phyloP scores from a whole-genome alignment of 2,329 filamentous ascomycete genomes.

The Alternaria tenuissima region DNA sequence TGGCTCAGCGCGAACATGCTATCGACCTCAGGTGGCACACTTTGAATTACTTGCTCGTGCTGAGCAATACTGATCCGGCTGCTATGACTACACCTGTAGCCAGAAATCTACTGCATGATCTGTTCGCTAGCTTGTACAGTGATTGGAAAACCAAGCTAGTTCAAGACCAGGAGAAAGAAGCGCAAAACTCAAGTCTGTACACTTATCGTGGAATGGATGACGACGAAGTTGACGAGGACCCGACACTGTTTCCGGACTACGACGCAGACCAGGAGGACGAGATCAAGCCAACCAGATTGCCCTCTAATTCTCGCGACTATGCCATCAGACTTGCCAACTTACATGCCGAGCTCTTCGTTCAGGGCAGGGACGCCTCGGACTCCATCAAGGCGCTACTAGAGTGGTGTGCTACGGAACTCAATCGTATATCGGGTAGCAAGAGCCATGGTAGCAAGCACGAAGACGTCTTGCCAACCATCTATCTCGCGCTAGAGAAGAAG shows the following conservation, averaged over 20 bases:
- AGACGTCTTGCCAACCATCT: conserved; percentile 69
- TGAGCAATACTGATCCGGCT: conserved; percentile 35
- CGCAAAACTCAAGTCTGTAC: conserved; percentile 79
- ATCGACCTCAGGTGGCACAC: conserved; percentile 50
- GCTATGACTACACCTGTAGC: conserved; percentile 18
- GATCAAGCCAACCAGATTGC: conserved; percentile 24
- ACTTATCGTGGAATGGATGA: conserved; percentile 83
- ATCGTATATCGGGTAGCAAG: conserved; percentile 36
- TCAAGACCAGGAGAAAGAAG: conserved; percentile 77
- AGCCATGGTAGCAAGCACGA: conserved; percentile 44
- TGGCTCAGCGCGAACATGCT: conserved; percentile 29
- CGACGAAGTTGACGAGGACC: conserved; percentile 79
- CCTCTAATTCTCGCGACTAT: conserved; percentile 43
- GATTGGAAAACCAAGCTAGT: conserved; percentile 82
- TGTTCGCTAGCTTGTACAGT: conserved; percentile 76
- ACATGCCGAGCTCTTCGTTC: conserved; percentile 44
- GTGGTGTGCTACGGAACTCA: conserved; percentile 43
- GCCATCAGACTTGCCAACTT: conserved; percentile 45
- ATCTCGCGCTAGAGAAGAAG: conserved; percentile 72
- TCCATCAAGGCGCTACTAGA: conserved; percentile 39
- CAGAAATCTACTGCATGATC: conserved; percentile 64
- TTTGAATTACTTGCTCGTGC: conserved; percentile 36
- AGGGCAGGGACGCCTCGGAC: conserved; percentile 27
- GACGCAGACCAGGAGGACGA: conserved; percentile 60
- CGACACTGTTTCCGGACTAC: conserved; percentile 82